A percentile compares a stretch with the other conserved stretches of the same genome.
Evolutionary conservation across 176 grass and related monocot species (phyloP).

Genomic region (Eragrostis curvula): DNA sequence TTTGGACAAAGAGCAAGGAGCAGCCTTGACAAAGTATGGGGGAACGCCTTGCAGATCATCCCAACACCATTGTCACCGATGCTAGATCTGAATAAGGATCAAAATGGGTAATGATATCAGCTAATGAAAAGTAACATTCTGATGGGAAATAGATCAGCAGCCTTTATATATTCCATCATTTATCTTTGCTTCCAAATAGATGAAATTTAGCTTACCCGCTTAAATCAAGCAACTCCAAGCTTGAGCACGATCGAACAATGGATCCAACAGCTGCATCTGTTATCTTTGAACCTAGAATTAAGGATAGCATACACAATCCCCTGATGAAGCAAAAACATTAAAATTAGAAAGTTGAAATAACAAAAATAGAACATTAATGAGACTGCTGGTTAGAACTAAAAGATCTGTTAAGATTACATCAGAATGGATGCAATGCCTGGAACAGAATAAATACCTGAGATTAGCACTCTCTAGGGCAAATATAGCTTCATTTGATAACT

Average conservation of each 20-base stretch:
- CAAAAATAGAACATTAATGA: slow-evolving; percentile 19
- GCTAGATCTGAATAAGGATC: slow-evolving; percentile 68
- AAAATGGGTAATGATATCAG: slow-evolving; percentile 26
- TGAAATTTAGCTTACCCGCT: slow-evolving; percentile 70
- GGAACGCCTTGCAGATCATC: slow-evolving; percentile 88
- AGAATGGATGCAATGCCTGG: not conserved
- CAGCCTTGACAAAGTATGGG: slow-evolving; percentile 77
- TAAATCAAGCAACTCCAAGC: slow-evolving; percentile 91
- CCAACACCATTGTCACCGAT: slow-evolving; percentile 87
- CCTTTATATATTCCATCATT: not conserved
- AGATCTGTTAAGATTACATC: not conserved
- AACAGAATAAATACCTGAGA: slow-evolving; percentile 65
- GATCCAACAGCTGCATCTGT: slow-evolving; percentile 90
- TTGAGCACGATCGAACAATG: slow-evolving; percentile 75
- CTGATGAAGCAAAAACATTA: slow-evolving; percentile 57
- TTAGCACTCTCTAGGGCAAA: slow-evolving; percentile 81
- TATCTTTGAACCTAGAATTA: slow-evolving; percentile 90
- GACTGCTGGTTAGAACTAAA: slow-evolving; percentile 11
- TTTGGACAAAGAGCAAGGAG: slow-evolving; percentile 92
- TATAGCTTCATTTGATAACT: slow-evolving; percentile 85
- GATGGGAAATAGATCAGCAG: slow-evolving; percentile 21
- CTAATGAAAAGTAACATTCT: not conserved
- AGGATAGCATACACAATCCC: slow-evolving; percentile 81
- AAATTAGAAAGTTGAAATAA: slow-evolving; percentile 13
- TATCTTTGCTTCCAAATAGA: slow-evolving; percentile 22